Base-by-base conservation (phyloP, 2,329 filamentous ascomycete genomes). In the Pseudogymnoascus sp. region DNA sequence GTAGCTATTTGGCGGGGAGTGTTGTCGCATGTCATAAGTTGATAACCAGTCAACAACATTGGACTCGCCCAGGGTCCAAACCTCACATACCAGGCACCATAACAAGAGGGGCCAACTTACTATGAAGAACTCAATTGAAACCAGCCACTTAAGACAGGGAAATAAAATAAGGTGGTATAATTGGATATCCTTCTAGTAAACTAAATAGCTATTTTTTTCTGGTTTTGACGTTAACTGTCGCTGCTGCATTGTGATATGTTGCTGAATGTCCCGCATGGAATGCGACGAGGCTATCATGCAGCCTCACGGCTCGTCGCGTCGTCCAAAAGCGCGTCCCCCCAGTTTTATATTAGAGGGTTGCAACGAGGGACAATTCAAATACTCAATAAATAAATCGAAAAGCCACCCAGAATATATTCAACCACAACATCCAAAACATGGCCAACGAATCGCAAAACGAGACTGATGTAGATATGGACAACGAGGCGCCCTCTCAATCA, bases 401-500 rank as follows among this genome's bases (percentile, higher is more conserved):
- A 31, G 4, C 27, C 27, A 31, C 45, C 21, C 33, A 59, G 12
- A 3, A 27, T 9, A 29, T 39, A 58, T 4, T 27, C 33, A 40
- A 29, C 52, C 18, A 35, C 33, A 59, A 59, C 37, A 58, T 21
- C 18, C 27, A 39, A 27, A 21, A 15, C 60, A 78, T 78, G 75
- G 70, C 58, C 33, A 40, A 71, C 45, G 72, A 74, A 21, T 68
- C 68, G 18, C 70, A 69, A 59, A 69, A 70, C 25, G 58, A 52
- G 21, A 55, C 64, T 55, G 67, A 70, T 62, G 67, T 69, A 55
- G 67, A 73, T 63, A 39, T 69, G 15, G 62, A 67, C 5, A 70
- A 75, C 58, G 74, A 77, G 58, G 69, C 71, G 1, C 70, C 71
- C n/a, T 64, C 69, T 2, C 18, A 59, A 21, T 64, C 72, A 37